A percentile compares a stretch with the other conserved stretches of the same genome.
Conservation (phyloP, 148 eudicot species). For the Silene uniflora region DNA sequence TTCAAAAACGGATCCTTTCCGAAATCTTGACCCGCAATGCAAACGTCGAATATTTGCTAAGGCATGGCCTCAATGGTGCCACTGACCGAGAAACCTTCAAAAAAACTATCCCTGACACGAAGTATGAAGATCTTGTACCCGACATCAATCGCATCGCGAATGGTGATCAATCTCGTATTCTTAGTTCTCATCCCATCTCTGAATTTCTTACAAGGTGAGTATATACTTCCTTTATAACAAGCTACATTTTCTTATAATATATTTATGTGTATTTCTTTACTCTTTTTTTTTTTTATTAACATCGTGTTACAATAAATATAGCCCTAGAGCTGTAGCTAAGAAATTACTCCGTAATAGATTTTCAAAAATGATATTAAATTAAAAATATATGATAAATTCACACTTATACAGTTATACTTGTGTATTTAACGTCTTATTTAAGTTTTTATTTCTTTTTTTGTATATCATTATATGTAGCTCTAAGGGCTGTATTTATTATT, state of each 20-base stretch:
- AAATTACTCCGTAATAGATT: too few species aligned
- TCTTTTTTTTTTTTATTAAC: too few species aligned
- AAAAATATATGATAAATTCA: too few species aligned
- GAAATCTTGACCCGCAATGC: conserved; percentile 56
- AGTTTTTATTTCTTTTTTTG: too few species aligned
- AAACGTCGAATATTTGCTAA: conserved; percentile 50
- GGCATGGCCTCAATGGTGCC: conserved; percentile 48
- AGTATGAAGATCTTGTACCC: conserved; percentile 65
- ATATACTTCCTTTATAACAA: neutral
- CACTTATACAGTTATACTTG: too few species aligned
- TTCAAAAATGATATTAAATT: too few species aligned
- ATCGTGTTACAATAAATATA: too few species aligned
- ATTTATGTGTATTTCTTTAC: too few species aligned
- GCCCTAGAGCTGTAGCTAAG: too few species aligned
- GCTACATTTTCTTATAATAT: neutral
- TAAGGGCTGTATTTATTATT: too few species aligned
- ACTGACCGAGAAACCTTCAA: conserved; percentile 56
- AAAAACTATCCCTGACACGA: conserved; percentile 60
- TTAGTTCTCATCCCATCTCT: conserved; percentile 76
- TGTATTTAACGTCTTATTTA: too few species aligned
- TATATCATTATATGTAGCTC: too few species aligned
- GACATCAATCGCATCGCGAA: conserved; percentile 78
- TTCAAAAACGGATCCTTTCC: conserved; percentile 43
- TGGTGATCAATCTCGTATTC: conserved; percentile 69
- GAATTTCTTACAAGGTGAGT: conserved; percentile 86